Percentiles rank a stretch among this genome's conserved stretches.
Conservation (phyloP, 2,329 filamentous ascomycete species). For the Didymella segeticola region DNA sequence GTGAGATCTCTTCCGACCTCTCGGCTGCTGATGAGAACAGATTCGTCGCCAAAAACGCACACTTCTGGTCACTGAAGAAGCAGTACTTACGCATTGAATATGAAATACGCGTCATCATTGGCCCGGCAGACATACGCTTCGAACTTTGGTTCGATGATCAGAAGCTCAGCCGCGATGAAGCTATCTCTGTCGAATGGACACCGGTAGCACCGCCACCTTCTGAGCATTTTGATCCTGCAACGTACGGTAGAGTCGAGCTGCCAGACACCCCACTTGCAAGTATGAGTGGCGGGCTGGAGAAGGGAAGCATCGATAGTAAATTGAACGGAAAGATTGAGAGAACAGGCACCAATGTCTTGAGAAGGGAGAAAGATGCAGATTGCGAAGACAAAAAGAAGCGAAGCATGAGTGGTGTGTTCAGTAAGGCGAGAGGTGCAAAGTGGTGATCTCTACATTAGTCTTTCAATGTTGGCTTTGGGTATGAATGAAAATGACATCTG, state of each 20-base stretch:
- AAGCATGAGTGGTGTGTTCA: conserved; percentile 17
- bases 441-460: conserved; percentile 1
- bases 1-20: conserved; percentile 45
- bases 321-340: conserved; percentile 7
- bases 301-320: background rate
- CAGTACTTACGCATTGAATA: conserved; percentile 41
- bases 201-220: conserved; percentile 20
- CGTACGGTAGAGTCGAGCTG: conserved; percentile 26
- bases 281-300: conserved; percentile 9
- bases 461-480: no score
- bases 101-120: conserved; percentile 46
- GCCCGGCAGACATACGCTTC: conserved; percentile 48
- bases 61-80: conserved; percentile 46
- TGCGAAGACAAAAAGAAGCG: conserved; percentile 14
- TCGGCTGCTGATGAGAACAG: conserved; percentile 38
- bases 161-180: conserved; percentile 41
- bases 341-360: background rate
- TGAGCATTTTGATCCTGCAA: conserved; percentile 18
- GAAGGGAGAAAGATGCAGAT: conserved; percentile 5
- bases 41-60: conserved; percentile 47
- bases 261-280: conserved; percentile 21
- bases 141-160: conserved; percentile 48
- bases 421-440: conserved; percentile 19
- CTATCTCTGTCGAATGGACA: conserved; percentile 44
- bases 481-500: no score